These are phyloP conservation scores for Rutidosis leptorrhynchoides DNA, from an alignment of 129 eudicot genomes.

Conservation along the genomic window DNA sequence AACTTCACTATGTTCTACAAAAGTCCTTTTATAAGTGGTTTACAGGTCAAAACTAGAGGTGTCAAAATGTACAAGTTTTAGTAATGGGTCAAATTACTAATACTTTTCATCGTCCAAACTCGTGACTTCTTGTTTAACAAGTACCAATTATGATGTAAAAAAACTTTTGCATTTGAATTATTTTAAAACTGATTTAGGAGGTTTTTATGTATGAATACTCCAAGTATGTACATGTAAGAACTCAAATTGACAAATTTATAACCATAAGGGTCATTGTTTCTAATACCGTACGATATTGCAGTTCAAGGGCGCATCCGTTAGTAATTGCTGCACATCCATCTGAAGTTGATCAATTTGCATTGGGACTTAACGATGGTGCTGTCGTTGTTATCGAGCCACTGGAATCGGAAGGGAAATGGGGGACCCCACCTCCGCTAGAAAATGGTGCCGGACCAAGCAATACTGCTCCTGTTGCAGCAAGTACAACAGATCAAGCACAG, in stretches of 20 bases:
- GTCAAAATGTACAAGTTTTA: background rate
- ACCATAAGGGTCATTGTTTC: background rate
- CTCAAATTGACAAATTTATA: background rate
- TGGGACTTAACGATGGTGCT: slow-evolving; percentile 83
- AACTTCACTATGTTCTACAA: background rate
- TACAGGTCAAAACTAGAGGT: background rate
- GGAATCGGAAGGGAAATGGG: slow-evolving; percentile 90
- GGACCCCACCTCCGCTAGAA: slow-evolving; percentile 63
- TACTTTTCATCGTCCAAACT: background rate
- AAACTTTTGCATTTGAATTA: background rate
- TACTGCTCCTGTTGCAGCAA: slow-evolving; percentile 1
- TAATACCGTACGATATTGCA: slow-evolving; percentile 31
- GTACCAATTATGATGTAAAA: background rate
- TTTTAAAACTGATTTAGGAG: background rate
- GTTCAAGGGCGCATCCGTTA: slow-evolving; percentile 56
- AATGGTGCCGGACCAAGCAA: slow-evolving; percentile 58
- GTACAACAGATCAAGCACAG: slow-evolving; percentile 1
- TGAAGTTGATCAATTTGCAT: slow-evolving; percentile 61
- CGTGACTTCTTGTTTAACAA: background rate
- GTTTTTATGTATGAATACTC: background rate
- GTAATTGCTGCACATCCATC: slow-evolving; percentile 25
- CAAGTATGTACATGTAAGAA: background rate
- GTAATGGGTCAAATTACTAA: background rate
- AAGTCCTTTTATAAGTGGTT: background rate
- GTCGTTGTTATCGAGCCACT: slow-evolving; percentile 69